Base-by-base conservation (phyloP, 176 grass and related monocot genomes). In the Paspalum vaginatum region DNA sequence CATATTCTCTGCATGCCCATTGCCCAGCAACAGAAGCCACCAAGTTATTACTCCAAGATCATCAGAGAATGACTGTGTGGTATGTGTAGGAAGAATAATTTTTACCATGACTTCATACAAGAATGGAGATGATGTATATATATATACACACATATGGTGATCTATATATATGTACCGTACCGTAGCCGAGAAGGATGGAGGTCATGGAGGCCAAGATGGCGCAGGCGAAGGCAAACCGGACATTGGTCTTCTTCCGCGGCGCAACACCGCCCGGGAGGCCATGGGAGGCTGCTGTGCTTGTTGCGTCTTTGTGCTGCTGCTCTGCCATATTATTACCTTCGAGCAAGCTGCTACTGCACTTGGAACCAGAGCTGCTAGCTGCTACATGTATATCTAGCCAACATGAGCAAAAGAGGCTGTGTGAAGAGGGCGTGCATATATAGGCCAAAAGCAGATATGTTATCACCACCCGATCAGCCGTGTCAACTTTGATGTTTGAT, bases 161-260 rank as follows among this genome's bases (percentile, higher is more conserved):
- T 37, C 5, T 14, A 13, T 22, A 51, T 51, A 24, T 22, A 2
- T 25, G n/a, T n/a, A n/a, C n/a, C n/a, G 47, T 77, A 77, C 74
- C 74, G 14, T 77, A 77, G 56, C 74, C 74, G 14, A 77, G 74
- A 6, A 77, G 55, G 74, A 77, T 77, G 74, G 74, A 77, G 38
- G 74, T 62, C 74, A 77, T 77, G 74, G 74, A 77, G 42, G 56
- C 74, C 42, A 77, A 32, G 42, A 77, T 77, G 57, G 74, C 74
- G 22, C 74, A 77, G 42, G 74, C 21, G 42, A 77, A 77, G 14
- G 74, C 74, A 40, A 61, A 77, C 74, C 42, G 20, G 42, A 45
- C 74, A 8, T 77, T 77, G 57, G 1, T 16, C 56, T 61, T 60
- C 57, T 60, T 63, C 59, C 6, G 9, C 24, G 58, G 24, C 24